Evolutionary conservation across 371 early-diverging fungal genomes (phyloP).

Genomic region (Scutellospora calospora): DNA sequence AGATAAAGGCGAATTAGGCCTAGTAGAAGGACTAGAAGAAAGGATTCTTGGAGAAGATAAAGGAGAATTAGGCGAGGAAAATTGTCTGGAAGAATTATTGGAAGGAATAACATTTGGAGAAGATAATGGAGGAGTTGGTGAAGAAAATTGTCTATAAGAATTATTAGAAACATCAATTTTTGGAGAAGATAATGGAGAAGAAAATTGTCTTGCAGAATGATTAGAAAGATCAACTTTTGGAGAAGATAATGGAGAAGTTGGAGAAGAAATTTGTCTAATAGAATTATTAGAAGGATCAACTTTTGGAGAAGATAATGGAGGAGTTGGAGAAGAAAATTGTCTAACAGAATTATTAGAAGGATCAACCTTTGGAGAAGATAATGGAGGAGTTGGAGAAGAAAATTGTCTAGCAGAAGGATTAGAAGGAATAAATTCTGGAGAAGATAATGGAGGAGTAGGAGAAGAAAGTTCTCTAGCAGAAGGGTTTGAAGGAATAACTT

Average conservation of each 20-base stretch:
- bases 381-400: not conserved
- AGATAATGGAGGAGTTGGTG: too few relatives aligned
- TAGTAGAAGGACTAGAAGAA: too few relatives aligned
- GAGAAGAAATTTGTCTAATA: not conserved
- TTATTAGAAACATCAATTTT: too few relatives aligned
- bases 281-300: too few relatives aligned
- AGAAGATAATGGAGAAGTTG: not conserved
- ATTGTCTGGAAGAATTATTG: too few relatives aligned
- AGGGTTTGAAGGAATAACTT: not conserved
- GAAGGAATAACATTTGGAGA: not conserved
- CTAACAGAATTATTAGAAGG: too few relatives aligned
- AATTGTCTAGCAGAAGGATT: not conserved
- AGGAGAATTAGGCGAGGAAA: slow-evolving; percentile 8
- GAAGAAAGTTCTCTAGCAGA: not conserved
- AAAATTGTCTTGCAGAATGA: too few relatives aligned
- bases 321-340: not conserved
- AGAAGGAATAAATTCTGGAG: not conserved
- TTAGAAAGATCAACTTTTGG: too few relatives aligned
- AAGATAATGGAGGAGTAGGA: not conserved
- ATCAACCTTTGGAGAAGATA: too few relatives aligned
- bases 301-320: not conserved
- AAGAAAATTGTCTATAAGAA: too few relatives aligned
- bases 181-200: not conserved
- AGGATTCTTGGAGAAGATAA: not conserved
- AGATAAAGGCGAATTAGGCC: not conserved